Evolutionary conservation across 805 yeast species (phyloP).

Genomic region (Starmerella stellata): DNA sequence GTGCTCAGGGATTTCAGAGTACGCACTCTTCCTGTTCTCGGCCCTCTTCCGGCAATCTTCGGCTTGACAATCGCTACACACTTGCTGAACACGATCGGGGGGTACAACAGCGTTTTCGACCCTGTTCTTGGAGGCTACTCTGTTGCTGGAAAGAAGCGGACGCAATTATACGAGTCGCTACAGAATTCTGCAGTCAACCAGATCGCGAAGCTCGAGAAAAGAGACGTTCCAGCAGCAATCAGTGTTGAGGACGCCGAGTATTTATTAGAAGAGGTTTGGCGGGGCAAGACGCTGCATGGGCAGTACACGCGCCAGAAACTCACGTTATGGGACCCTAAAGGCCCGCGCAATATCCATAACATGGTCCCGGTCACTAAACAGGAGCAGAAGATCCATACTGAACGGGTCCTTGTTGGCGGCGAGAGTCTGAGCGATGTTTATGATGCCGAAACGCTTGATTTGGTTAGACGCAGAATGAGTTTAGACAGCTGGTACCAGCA

Average conservation of each 20-base stretch:
- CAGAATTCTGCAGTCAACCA: conserved; percentile 76
- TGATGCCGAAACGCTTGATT: conserved; percentile 35
- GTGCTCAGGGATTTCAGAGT: conserved; percentile 83
- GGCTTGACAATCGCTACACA: conserved; percentile 81
- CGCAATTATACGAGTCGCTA: conserved; percentile 67
- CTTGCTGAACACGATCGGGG: conserved; percentile 59
- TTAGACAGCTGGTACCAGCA: conserved; percentile 62
- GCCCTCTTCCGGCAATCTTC: conserved; percentile 93
- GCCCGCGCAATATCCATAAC: conserved; percentile 53
- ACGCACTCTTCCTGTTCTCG: conserved; percentile 84
- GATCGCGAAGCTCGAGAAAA: conserved; percentile 50
- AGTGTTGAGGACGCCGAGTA: conserved; percentile 55
- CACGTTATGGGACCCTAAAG: conserved; percentile 63
- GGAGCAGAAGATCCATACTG: conserved; percentile 69
- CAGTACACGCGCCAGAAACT: conserved; percentile 63
- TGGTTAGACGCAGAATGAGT: conserved; percentile 41
- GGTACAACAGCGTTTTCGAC: conserved; percentile 41
- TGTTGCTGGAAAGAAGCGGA: conserved; percentile 73
- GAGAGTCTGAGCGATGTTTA: conserved; percentile 47
- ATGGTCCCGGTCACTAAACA: conserved; percentile 76
- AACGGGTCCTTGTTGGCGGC: conserved; percentile 51
- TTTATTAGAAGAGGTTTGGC: conserved; percentile 74
- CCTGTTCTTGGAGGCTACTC: conserved; percentile 44
- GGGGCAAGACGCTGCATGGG: conserved; percentile 82
- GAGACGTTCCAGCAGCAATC: conserved; percentile 54